These are phyloP conservation scores for Hibiscus syriacus DNA, from an alignment of 345 rosid genomes.

Conservation along the genomic window DNA sequence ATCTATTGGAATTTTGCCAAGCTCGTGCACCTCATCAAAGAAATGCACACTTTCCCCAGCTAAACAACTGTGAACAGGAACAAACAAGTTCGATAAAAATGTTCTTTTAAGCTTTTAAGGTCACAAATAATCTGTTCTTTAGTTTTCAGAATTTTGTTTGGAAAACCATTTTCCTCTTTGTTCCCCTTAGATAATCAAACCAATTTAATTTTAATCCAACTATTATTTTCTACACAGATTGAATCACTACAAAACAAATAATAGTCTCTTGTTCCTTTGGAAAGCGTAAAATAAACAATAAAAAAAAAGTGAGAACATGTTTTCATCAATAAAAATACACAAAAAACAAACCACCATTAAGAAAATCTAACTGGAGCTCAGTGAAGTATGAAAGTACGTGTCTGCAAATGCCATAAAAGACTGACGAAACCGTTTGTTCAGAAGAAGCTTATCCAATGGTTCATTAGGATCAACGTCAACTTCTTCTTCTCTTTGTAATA, in stretches of 20 bases:
- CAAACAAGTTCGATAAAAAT: neutral
- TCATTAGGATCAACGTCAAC: slow-evolving; percentile 52
- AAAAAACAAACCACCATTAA: neutral
- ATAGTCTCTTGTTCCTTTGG: neutral
- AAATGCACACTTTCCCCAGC: slow-evolving; percentile 97
- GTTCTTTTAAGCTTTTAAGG: neutral
- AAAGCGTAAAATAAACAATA: neutral
- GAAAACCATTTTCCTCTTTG: neutral
- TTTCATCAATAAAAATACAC: neutral
- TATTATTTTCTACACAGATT: neutral
- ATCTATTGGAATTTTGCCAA: slow-evolving; percentile 53
- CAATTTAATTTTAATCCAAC: neutral
- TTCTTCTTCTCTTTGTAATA: slow-evolving; percentile 45
- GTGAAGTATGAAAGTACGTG: slow-evolving; percentile 40
- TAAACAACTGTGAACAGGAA: slow-evolving; percentile 51
- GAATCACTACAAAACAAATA: neutral
- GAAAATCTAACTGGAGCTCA: neutral
- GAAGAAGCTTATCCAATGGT: slow-evolving; percentile 84
- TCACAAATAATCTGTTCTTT: neutral
- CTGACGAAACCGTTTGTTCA: slow-evolving; percentile 65
- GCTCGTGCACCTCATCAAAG: slow-evolving; percentile 77
- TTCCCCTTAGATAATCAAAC: neutral
- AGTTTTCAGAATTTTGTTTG: neutral
- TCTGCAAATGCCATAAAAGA: slow-evolving; percentile 92
- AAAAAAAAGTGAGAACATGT: neutral